These are phyloP conservation scores for Hippophae rhamnoides DNA, from an alignment of 306 rosid species.

Conservation along the genomic window DNA sequence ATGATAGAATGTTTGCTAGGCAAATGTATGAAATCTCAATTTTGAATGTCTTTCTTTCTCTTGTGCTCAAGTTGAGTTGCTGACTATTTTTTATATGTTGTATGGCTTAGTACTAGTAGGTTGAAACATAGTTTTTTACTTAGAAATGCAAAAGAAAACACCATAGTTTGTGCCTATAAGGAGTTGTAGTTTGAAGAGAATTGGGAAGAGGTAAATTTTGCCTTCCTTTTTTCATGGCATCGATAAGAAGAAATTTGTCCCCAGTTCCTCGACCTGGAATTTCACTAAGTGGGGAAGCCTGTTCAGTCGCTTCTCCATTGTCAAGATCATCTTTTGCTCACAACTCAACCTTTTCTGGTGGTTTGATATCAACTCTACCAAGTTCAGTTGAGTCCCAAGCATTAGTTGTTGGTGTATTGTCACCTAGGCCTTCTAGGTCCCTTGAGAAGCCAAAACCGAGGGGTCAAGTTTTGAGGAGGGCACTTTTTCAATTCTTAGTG, in stretches of 20 bases:
- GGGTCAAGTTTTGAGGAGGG: slow-evolving; percentile 62
- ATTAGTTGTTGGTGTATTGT: slow-evolving; percentile 36
- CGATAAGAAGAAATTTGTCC: slow-evolving; percentile 73
- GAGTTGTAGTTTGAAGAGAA: too few species aligned
- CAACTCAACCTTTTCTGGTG: slow-evolving; percentile 30
- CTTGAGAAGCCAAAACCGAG: slow-evolving; percentile 56
- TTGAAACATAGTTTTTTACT: not conserved
- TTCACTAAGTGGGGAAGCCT: slow-evolving; percentile 41
- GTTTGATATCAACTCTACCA: slow-evolving; percentile 32
- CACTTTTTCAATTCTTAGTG: slow-evolving; percentile 50
- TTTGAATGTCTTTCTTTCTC: too few species aligned
- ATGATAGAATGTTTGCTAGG: not conserved
- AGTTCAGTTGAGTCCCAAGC: slow-evolving; percentile 38
- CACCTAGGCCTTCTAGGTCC: slow-evolving; percentile 47
- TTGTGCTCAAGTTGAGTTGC: not conserved
- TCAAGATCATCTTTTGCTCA: slow-evolving; percentile 56
- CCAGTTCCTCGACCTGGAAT: slow-evolving; percentile 62
- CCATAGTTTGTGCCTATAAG: too few species aligned
- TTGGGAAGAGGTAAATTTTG: too few species aligned
- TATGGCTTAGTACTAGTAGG: not conserved
- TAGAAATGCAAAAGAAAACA: too few species aligned
- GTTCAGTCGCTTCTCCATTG: slow-evolving; percentile 69
- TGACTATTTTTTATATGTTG: not conserved
- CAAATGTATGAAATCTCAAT: not conserved
- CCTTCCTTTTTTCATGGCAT: slow-evolving; percentile 36